phyloP scores from a whole-genome alignment of 441 rosid species.

The Euphorbia celastroides region DNA sequence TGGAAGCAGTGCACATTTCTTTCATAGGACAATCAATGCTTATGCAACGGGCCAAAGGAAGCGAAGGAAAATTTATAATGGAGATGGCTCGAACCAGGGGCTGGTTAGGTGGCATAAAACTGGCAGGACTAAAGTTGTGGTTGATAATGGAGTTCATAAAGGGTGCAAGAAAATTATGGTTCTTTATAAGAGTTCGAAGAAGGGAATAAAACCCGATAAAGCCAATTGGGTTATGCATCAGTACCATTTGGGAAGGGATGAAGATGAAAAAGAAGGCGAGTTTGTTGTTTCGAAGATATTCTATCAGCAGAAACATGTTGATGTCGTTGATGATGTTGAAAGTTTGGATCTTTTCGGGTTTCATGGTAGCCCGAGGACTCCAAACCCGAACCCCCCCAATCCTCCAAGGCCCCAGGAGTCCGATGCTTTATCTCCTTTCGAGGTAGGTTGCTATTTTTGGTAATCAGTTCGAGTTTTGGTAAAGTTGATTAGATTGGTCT shows the following conservation, averaged over 20 bases:
- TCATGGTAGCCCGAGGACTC: constrained; percentile 57
- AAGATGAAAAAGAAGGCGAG: constrained; percentile 64
- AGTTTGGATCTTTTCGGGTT: constrained; percentile 32
- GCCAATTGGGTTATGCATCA: constrained; percentile 90
- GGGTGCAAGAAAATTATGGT: constrained; percentile 96
- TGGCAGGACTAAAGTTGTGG: constrained; percentile 68
- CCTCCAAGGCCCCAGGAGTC: constrained; percentile 42
- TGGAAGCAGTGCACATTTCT: constrained; percentile 76
- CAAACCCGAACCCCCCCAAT: constrained; percentile 52
- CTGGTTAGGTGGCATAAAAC: constrained; percentile 98
- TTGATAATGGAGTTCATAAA: constrained; percentile 50
- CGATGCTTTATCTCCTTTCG: constrained; percentile 17
- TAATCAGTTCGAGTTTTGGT: neutral
- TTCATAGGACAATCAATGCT: constrained; percentile 72
- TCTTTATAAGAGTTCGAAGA: constrained; percentile 66
- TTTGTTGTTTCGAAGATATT: constrained; percentile 72
- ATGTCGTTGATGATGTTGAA: constrained; percentile 29
- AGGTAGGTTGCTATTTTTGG: constrained; percentile 24
- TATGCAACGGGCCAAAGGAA: constrained; percentile 87
- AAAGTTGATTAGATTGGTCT: neutral
- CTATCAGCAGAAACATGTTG: constrained; percentile 55
- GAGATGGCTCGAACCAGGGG: constrained; percentile 35
- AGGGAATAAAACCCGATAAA: constrained; percentile 64
- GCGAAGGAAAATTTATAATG: constrained; percentile 68
- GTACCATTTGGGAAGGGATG: constrained; percentile 78